Percentiles rank a stretch among this genome's conserved stretches.
These are phyloP conservation scores for Debaryomycetaceae sp. DNA, from an alignment of 1,139 yeast genomes.

Conservation along the genomic window DNA sequence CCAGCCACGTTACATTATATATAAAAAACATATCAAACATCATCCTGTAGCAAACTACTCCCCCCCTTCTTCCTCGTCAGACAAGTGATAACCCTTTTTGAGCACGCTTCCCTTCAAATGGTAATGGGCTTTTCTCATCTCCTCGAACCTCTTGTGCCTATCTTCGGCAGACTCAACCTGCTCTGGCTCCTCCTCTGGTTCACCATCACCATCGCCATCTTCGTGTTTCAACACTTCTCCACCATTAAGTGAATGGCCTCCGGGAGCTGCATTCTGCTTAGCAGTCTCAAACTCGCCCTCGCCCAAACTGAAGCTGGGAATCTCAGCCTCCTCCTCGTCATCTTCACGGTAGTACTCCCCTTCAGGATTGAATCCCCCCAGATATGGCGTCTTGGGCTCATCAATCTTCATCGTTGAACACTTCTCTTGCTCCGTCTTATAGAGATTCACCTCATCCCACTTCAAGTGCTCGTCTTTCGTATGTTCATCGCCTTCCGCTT, in stretches of 20 bases:
- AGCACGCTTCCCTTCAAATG: slow-evolving; percentile 64
- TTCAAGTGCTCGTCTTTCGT: slow-evolving; percentile 34
- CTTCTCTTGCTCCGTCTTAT: slow-evolving; percentile 66
- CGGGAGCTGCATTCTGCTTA: slow-evolving; percentile 5
- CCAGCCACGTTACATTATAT: neutral
- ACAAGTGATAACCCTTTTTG: slow-evolving; percentile 27
- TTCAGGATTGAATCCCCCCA: slow-evolving; percentile 84
- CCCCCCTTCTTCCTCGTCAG: slow-evolving; percentile 28
- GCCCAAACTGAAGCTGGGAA: slow-evolving; percentile 42
- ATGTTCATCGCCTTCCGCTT: slow-evolving; percentile 7
- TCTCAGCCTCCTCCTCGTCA: slow-evolving; percentile 53
- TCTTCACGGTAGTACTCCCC: slow-evolving; percentile 78
- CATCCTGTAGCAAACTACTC: too few relatives aligned
- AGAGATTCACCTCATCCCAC: slow-evolving; percentile 74
- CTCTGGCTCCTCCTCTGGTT: slow-evolving; percentile 23
- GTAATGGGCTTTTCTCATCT: slow-evolving; percentile 73
- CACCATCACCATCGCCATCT: slow-evolving; percentile 16
- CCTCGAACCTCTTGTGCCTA: slow-evolving; percentile 67
- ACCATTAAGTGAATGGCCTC: slow-evolving; percentile 33
- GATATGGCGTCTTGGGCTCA: slow-evolving; percentile 97
- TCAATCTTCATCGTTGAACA: slow-evolving; percentile 79
- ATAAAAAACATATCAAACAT: slow-evolving; percentile 1
- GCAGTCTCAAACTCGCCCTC: slow-evolving; percentile 43
- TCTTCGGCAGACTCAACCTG: slow-evolving; percentile 53
- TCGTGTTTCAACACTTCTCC: slow-evolving; percentile 30